Base-by-base conservation (phyloP, 768 basidiomycete genomes). In the Amanita brunnescens region DNA sequence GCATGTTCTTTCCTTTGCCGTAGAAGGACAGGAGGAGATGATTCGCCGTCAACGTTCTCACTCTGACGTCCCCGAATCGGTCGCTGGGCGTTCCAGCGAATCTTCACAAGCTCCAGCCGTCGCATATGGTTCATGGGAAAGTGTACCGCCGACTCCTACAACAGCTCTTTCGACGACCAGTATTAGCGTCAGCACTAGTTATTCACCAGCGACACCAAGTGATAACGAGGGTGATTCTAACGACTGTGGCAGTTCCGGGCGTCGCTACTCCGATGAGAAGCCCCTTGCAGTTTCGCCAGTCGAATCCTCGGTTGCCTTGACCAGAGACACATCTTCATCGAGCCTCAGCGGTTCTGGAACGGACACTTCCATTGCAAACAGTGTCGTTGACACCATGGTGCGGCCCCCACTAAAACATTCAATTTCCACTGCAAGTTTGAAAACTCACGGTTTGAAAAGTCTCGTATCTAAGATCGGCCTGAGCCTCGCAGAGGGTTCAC, bases 91-190 rank as follows among this genome's bases (percentile, higher is more conserved):
- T 21, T 24, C 21, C 8, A 43, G 50, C 12, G 5, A 13, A 14
- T 43, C 50, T 20, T 44, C 42, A 2, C 50, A n/a, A 2, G 16
- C 26, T 18, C 49, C 40, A 6, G 21, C 26, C 16, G n/a, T 44
- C 30, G 21, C 50, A 9, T 23, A 44, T 24, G 50, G 41, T 2
- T 43, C 41, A n/a, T 51, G 50, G 50, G 50, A 51, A 35, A 51
- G 50, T 18, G 50, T 26, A n/a, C 42, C 50, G 13, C 21, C 50
- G 9, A 51, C 50, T 13, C 50, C 50, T 10, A 44, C 47, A 21
- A 38, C 47, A 5, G 37, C 37, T 6, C 5, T 29, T 2, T 49
- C 49, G 20, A 30, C 33, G 14, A 43, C 50, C n/a, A 48, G 34
- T 5, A 48, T 48, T 23, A 51, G 33, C 26, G 30, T 23, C 14